Evolutionary conservation across 129 eudicot genomes (phyloP).

Genomic region (Saussurea involucrata): DNA sequence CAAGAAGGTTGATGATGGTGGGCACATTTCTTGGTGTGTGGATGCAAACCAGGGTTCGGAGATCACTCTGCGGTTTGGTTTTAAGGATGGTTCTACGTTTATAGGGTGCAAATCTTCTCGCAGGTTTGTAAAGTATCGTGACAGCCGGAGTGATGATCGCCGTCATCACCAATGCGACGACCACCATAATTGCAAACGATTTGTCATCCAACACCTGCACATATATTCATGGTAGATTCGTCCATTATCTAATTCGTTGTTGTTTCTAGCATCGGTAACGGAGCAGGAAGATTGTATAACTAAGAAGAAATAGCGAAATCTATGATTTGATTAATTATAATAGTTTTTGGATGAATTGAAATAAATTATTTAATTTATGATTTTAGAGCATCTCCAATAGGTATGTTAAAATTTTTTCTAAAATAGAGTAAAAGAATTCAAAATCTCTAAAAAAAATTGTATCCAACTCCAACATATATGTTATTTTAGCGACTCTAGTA

Average conservation of each 20-base stretch:
- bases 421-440: no score
- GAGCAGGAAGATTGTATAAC: neutral
- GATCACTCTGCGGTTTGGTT: constrained; percentile 48
- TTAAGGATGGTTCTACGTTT: constrained; percentile 63
- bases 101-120: constrained; percentile 47
- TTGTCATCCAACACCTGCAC: constrained; percentile 63
- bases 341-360: neutral
- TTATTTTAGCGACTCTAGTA: no score
- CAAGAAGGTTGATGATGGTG: constrained; percentile 78
- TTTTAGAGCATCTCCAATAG: no score
- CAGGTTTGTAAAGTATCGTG: constrained; percentile 62
- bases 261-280: no score
- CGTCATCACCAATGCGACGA: constrained; percentile 69
- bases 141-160: constrained; percentile 58
- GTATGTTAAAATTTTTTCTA: no score
- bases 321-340: neutral
- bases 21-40: constrained; percentile 84
- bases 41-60: constrained; percentile 57
- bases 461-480: no score
- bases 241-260: no score
- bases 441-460: no score
- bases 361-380: neutral
- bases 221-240: neutral
- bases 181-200: constrained; percentile 77
- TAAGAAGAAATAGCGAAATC: no score